Conservation (phyloP, 164 flowering plant species). For the Nelumbo lutea region DNA sequence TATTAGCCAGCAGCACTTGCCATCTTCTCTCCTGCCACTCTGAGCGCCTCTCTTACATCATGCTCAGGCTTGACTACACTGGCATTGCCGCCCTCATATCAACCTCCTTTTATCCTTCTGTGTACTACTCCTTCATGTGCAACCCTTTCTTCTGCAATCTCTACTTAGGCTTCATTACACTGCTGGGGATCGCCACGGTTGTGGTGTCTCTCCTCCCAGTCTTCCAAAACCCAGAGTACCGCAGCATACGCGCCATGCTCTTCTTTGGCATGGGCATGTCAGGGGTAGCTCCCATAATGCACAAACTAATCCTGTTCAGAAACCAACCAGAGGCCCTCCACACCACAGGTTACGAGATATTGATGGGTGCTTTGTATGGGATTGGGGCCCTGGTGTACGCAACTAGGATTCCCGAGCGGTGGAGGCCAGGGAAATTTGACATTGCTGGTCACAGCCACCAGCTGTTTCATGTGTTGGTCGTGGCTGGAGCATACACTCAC, state of each 20-base stretch:
- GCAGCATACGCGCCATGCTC: constrained; percentile 61
- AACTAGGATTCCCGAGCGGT: constrained; percentile 81
- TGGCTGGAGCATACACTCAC: constrained; percentile 91
- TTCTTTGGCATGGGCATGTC: constrained; percentile 92
- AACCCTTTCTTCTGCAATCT: constrained; percentile 81
- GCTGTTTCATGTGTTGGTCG: constrained; percentile 83
- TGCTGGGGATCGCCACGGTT: constrained; percentile 67
- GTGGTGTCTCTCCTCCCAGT: constrained; percentile 70
- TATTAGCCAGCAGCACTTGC: constrained; percentile 90
- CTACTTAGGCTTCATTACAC: constrained; percentile 81
- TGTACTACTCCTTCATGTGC: constrained; percentile 98
- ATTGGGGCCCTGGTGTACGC: constrained; percentile 84
- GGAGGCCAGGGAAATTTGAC: constrained; percentile 97
- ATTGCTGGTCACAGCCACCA: constrained; percentile 97
- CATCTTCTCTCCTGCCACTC: constrained; percentile 94
- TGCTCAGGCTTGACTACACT: constrained; percentile 92
- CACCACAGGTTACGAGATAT: constrained; percentile 78
- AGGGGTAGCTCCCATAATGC: constrained; percentile 74
- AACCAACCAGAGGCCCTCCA: constrained; percentile 77
- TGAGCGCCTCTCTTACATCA: constrained; percentile 71
- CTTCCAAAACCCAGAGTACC: constrained; percentile 76
- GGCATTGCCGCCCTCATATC: constrained; percentile 91
- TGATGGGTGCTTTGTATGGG: constrained; percentile 83
- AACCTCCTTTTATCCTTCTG: constrained; percentile 91
- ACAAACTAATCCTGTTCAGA: constrained; percentile 69